These are phyloP conservation scores for Acer yangbiense DNA, from an alignment of 345 rosid genomes.

Conservation along the genomic window DNA sequence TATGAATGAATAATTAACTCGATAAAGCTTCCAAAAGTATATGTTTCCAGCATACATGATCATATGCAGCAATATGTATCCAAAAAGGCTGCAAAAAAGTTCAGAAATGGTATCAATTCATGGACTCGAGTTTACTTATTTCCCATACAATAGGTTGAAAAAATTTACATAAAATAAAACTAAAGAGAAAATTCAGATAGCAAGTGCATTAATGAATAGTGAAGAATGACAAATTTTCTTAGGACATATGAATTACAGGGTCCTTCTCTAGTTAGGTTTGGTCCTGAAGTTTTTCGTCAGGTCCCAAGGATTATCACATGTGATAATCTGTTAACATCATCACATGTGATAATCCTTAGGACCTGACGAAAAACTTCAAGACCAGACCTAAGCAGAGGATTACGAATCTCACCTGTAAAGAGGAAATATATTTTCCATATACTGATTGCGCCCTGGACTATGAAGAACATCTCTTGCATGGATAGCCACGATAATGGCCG, in stretches of 20 bases:
- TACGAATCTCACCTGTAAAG: slow-evolving; percentile 52
- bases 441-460: slow-evolving; percentile 46
- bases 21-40: slow-evolving; percentile 68
- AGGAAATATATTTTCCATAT: slow-evolving; percentile 82
- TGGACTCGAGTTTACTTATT: background rate
- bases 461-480: slow-evolving; percentile 52
- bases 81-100: slow-evolving; percentile 56
- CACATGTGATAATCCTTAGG: too few species aligned
- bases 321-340: too few species aligned
- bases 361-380: too few species aligned
- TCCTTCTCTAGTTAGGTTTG: too few species aligned
- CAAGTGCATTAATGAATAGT: background rate
- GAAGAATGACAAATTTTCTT: background rate
- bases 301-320: too few species aligned
- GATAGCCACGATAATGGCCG: slow-evolving; percentile 49
- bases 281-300: too few species aligned
- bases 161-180: background rate
- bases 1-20: slow-evolving; percentile 70
- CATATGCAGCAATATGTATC: slow-evolving; percentile 67
- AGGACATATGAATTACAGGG: too few species aligned
- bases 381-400: too few species aligned
- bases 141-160: background rate
- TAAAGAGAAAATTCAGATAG: background rate
- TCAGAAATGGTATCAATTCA: background rate
- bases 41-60: slow-evolving; percentile 60